These are phyloP conservation scores for Naumovozyma baii DNA, from an alignment of 805 yeast species.

Conservation along the genomic window DNA sequence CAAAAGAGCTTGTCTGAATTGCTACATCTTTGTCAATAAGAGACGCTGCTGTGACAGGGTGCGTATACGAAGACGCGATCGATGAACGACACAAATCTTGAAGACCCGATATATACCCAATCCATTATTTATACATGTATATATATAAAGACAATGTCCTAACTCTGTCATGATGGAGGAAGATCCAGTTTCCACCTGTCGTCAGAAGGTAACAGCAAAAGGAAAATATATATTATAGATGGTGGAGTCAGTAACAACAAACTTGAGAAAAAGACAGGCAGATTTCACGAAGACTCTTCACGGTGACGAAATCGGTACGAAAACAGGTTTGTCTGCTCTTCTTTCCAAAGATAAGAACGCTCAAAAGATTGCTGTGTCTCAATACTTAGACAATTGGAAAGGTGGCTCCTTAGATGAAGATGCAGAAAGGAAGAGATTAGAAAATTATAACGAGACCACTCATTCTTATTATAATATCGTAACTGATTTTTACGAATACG, in stretches of 20 bases:
- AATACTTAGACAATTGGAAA: constrained; percentile 96
- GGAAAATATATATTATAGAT: no score
- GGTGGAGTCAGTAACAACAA: neutral
- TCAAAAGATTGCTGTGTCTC: constrained; percentile 72
- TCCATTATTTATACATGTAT: constrained; percentile 3
- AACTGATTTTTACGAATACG: constrained; percentile 97
- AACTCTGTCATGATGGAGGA: no score
- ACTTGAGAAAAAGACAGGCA: constrained; percentile 32
- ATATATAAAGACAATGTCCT: neutral
- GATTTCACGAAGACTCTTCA: constrained; percentile 80
- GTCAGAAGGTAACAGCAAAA: no score
- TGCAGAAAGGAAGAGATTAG: constrained; percentile 64
- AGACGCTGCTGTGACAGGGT: no score
- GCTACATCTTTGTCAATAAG: no score
- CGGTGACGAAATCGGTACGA: constrained; percentile 57
- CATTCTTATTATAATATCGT: constrained; percentile 94
- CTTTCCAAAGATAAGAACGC: constrained; percentile 69
- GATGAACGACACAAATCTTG: neutral
- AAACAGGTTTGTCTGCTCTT: constrained; percentile 68
- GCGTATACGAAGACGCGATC: no score
- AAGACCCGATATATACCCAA: no score
- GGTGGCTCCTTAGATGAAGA: constrained; percentile 60
- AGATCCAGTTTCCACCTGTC: no score
- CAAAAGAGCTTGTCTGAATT: no score
- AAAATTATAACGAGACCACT: constrained; percentile 83